Evolutionary conservation across 2,329 filamentous ascomycete species (phyloP).

Genomic region (Talaromyces amestolkiae): DNA sequence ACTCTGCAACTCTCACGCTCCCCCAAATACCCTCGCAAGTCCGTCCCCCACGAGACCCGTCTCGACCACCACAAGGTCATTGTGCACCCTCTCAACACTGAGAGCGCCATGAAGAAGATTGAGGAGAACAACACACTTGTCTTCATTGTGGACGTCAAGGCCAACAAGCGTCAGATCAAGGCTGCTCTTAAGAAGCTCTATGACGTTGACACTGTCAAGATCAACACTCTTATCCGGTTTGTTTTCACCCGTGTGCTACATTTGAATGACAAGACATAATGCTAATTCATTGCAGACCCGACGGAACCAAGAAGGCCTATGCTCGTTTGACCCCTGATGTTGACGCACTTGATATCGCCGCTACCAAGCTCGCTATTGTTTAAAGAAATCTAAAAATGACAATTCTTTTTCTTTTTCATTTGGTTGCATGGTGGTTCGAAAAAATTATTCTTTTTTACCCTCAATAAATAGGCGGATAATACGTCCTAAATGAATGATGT

Average conservation of each 20-base stretch:
- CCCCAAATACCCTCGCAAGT: conserved; percentile 97
- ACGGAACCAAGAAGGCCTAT: conserved; percentile 98
- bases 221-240: conserved; percentile 98
- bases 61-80: conserved; percentile 98
- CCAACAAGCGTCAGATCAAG: conserved; percentile 99
- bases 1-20: conserved; percentile 85
- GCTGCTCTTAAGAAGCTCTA: conserved; percentile 97
- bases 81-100: conserved; percentile 97
- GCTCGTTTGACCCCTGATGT: conserved; percentile 93
- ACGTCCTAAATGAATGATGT: conserved; percentile 12
- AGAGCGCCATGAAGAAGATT: conserved; percentile 99
- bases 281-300: conserved; percentile 56
- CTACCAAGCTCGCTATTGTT: conserved; percentile 97
- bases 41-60: conserved; percentile 80
- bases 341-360: conserved; percentile 97
- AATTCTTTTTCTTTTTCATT: conserved; percentile 31
- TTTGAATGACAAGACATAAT: conserved; percentile 44
- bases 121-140: conserved; percentile 99
- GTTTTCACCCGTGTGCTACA: conserved; percentile 12
- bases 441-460: not conserved
- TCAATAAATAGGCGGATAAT: not conserved
- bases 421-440: conserved; percentile 39
- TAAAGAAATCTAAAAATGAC: conserved; percentile 54
- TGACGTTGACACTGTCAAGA: conserved; percentile 96
- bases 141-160: conserved; percentile 95